A percentile compares a stretch with the other conserved stretches of the same genome.
These are phyloP conservation scores for Lignosus rhinocerotis DNA, from an alignment of 1,284 basidiomycete genomes.

Conservation along the genomic window DNA sequence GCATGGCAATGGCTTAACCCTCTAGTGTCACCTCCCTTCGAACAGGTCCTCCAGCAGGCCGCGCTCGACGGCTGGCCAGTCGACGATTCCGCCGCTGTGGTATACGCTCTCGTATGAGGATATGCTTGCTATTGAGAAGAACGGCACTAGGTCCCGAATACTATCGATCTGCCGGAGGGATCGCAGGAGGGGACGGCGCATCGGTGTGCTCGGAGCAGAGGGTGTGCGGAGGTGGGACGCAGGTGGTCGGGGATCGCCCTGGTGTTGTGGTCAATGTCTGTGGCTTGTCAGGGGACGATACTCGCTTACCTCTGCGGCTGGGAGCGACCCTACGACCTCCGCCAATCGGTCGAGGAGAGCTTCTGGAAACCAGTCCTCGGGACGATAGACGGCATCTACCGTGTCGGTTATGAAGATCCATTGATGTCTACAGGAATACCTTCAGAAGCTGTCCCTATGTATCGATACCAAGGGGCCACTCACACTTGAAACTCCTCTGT, in stretches of 20 bases:
- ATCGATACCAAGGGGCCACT: conserved; percentile 27
- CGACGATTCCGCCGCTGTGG: conserved; percentile 72
- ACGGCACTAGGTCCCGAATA: conserved; percentile 79
- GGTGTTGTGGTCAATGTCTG: background rate
- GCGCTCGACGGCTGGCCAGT: conserved; percentile 86
- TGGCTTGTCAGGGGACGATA: too few relatives aligned
- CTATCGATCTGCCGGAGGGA: conserved; percentile 73
- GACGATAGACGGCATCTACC: conserved; percentile 89
- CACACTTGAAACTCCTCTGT: conserved; percentile 98
- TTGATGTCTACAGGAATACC: conserved; percentile 72
- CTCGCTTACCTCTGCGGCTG: conserved; percentile 41
- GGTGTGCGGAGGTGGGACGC: conserved; percentile 25
- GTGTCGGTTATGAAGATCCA: conserved; percentile 99
- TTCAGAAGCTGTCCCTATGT: background rate
- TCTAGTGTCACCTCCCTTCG: conserved; percentile 55
- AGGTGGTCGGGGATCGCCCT: conserved; percentile 18
- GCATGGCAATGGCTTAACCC: background rate
- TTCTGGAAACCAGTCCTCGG: conserved; percentile 81
- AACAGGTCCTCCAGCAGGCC: conserved; percentile 87
- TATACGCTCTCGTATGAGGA: conserved; percentile 90
- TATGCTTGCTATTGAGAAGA: conserved; percentile 88
- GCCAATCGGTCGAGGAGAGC: conserved; percentile 90
- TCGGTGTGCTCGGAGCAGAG: conserved; percentile 35
- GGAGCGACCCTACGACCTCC: conserved; percentile 74
- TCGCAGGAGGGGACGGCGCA: conserved; percentile 75